Evolutionary conservation across 345 rosid genomes (phyloP).

Genomic region (Mallotus nudiflorus): DNA sequence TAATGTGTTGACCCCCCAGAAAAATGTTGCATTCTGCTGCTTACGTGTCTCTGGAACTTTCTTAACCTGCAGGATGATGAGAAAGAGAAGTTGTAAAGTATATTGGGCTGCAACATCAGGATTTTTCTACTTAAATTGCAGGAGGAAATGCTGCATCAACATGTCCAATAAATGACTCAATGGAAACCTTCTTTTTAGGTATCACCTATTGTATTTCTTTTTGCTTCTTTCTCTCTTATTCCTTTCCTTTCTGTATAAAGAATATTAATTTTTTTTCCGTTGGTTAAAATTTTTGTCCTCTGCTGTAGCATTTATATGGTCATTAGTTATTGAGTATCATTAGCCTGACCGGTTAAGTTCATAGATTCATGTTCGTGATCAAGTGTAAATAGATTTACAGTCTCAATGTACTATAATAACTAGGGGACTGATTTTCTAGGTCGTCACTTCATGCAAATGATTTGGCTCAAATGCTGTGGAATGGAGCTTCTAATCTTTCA

Average conservation of each 20-base stretch:
- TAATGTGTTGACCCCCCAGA: too few species aligned
- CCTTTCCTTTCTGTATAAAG: slow-evolving; percentile 7
- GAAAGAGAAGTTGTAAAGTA: slow-evolving; percentile 35
- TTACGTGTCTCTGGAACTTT: not conserved
- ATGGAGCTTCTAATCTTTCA: too few species aligned
- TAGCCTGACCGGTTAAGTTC: not conserved
- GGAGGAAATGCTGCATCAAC: not conserved
- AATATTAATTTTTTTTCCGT: not conserved
- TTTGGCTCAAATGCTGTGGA: not conserved
- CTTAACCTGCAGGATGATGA: slow-evolving; percentile 43
- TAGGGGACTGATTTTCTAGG: not conserved
- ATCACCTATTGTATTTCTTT: not conserved
- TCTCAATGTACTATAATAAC: not conserved
- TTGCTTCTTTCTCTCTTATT: not conserved
- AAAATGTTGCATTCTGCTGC: too few species aligned
- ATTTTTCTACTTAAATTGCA: not conserved
- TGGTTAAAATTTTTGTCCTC: not conserved
- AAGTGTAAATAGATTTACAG: not conserved
- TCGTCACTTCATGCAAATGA: not conserved
- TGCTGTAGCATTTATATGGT: not conserved
- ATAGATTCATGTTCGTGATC: not conserved
- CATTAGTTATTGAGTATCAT: not conserved
- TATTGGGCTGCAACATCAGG: slow-evolving; percentile 1
- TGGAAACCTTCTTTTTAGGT: not conserved
- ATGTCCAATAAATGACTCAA: not conserved